These are phyloP conservation scores for Alternaria postmessia DNA, from an alignment of 2,329 filamentous ascomycete genomes.

Conservation along the genomic window DNA sequence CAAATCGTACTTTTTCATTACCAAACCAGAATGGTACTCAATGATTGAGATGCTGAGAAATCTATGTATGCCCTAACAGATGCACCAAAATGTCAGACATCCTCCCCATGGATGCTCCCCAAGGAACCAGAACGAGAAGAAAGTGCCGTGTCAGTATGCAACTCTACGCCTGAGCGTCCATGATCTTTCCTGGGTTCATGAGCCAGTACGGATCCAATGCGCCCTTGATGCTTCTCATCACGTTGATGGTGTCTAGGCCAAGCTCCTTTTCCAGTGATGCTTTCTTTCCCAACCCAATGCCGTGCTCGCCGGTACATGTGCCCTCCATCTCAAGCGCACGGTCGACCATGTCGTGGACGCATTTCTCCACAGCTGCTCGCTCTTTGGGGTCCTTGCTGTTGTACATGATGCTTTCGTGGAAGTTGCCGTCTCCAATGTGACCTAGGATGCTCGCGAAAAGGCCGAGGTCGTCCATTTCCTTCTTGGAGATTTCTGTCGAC, in stretches of 20 bases:
- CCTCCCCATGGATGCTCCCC: constrained; percentile 31
- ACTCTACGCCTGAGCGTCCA: constrained; percentile 61
- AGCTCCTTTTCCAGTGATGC: constrained; percentile 79
- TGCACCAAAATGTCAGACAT: constrained; percentile 25
- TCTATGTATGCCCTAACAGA: constrained; percentile 8
- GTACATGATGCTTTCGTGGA: constrained; percentile 93
- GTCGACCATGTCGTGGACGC: constrained; percentile 89
- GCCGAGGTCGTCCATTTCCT: constrained; percentile 84
- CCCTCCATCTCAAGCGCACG: constrained; percentile 94
- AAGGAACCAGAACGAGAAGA: constrained; percentile 2
- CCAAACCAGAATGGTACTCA: background rate
- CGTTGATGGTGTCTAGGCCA: constrained; percentile 77
- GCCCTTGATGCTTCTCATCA: constrained; percentile 86
- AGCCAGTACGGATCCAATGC: constrained; percentile 86
- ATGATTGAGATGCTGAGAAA: background rate
- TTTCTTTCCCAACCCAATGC: constrained; percentile 87
- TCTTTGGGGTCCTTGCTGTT: constrained; percentile 74
- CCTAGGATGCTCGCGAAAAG: constrained; percentile 88
- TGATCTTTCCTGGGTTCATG: constrained; percentile 92
- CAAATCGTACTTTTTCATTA: background rate
- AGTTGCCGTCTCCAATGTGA: constrained; percentile 93
- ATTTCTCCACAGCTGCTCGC: constrained; percentile 76
- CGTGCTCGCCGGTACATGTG: constrained; percentile 89
- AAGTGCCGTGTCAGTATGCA: background rate
- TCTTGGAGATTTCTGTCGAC: constrained; percentile 78